Percentiles rank a stretch among this genome's conserved stretches.
These are phyloP conservation scores for Ogataea hybrid DNA, from an alignment of 1,139 yeast species.

Conservation along the genomic window DNA sequence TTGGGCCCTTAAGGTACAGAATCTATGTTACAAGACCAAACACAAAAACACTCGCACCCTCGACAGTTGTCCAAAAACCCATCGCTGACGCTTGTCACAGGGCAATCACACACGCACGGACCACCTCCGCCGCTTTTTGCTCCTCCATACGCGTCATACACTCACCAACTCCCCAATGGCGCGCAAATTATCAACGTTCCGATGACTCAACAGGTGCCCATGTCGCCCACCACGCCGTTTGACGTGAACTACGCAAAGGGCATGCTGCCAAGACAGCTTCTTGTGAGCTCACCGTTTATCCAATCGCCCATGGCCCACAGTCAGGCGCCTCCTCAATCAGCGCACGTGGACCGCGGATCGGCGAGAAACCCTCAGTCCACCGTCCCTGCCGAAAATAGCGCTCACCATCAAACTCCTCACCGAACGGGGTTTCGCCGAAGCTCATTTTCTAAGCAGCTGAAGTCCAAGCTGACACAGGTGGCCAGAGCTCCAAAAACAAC, in stretches of 20 bases:
- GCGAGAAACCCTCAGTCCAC: neutral
- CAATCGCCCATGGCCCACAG: constrained; percentile 32
- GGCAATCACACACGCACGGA: neutral
- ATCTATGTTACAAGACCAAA: constrained; percentile 11
- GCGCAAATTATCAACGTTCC: constrained; percentile 18
- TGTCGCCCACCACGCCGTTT: constrained; percentile 43
- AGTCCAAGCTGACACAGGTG: constrained; percentile 16
- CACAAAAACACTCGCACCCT: constrained; percentile 5
- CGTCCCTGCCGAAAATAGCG: neutral
- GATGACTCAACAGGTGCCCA: constrained; percentile 30
- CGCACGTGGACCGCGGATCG: constrained; percentile 6
- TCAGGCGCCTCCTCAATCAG: constrained; percentile 4
- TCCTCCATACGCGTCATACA: constrained; percentile 6
- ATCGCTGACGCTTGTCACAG: constrained; percentile 1
- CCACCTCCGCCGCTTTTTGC: constrained; percentile 1
- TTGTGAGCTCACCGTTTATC: constrained; percentile 66
- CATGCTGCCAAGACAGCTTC: constrained; percentile 65
- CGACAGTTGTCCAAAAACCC: constrained; percentile 10
- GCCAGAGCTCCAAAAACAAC: constrained; percentile 4
- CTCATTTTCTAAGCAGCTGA: constrained; percentile 17
- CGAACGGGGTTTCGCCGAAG: constrained; percentile 6
- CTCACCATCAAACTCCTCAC: neutral
- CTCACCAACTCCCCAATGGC: constrained; percentile 14
- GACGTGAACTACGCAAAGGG: constrained; percentile 59
- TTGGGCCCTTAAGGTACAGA: neutral